Evolutionary conservation across 208 protist genomes (phyloP).

Genomic region (Trichomonas vaginalis): DNA sequence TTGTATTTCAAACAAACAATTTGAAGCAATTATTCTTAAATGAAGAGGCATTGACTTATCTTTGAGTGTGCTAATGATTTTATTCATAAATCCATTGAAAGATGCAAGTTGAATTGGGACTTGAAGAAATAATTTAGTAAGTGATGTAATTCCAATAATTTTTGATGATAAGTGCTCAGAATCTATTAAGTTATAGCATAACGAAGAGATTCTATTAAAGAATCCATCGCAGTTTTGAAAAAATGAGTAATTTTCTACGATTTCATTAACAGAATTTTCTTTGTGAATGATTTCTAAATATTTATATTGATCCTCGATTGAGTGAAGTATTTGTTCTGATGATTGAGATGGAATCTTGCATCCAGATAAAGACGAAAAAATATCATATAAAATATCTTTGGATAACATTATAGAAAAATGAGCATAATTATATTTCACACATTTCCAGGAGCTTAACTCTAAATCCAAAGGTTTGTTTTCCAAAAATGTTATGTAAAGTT

Average conservation of each 20-base stretch:
- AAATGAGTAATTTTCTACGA: background rate
- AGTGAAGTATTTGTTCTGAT: background rate
- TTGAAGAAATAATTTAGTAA: background rate
- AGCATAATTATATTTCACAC: no score
- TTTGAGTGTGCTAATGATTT: background rate
- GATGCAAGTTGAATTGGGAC: background rate
- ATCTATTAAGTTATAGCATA: background rate
- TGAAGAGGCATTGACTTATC: background rate
- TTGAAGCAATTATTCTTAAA: background rate
- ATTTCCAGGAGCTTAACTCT: no score
- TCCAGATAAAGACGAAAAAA: background rate
- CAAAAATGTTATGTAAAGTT: no score
- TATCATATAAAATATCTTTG: background rate
- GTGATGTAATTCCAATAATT: background rate
- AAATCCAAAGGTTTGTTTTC: no score
- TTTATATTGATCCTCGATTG: background rate
- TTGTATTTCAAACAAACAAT: background rate
- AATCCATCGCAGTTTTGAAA: background rate
- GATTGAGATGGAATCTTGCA: background rate
- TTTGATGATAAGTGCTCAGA: background rate
- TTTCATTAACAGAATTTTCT: background rate
- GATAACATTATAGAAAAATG: background rate
- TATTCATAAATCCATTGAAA: background rate
- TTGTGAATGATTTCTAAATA: background rate
- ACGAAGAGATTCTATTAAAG: background rate